A percentile compares a stretch with the other conserved stretches of the same genome.
These are phyloP conservation scores for Boletellus ananas DNA, from an alignment of 768 basidiomycete species.

Conservation along the genomic window DNA sequence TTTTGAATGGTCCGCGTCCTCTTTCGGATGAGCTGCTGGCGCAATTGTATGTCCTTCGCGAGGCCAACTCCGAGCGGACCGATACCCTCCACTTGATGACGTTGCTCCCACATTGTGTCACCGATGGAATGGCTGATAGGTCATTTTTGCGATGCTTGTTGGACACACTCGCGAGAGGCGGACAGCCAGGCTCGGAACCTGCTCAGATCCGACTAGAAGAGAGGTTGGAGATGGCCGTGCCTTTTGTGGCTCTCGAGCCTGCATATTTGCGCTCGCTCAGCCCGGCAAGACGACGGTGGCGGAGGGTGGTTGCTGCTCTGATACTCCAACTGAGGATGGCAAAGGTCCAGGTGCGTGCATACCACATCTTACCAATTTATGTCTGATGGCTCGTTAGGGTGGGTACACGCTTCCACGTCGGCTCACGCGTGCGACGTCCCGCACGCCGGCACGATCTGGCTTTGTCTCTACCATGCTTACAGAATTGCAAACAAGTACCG, in stretches of 20 bases:
- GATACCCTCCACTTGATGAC: slow-evolving; percentile 41
- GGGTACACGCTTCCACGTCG: no score
- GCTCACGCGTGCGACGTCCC: no score
- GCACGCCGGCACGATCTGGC: no score
- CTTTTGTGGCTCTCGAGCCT: slow-evolving; percentile 39
- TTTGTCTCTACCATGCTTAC: no score
- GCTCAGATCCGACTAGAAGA: slow-evolving; percentile 29
- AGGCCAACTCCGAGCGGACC: slow-evolving; percentile 28
- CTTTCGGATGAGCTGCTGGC: slow-evolving; percentile 43
- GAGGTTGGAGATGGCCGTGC: slow-evolving; percentile 39
- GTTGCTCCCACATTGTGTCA: slow-evolving; percentile 45
- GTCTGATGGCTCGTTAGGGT: no score
- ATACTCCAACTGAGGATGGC: slow-evolving; percentile 33
- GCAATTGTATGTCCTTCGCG: slow-evolving; percentile 40
- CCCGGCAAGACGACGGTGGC: slow-evolving; percentile 42
- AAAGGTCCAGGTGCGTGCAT: slow-evolving; percentile 35
- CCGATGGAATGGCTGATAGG: slow-evolving; percentile 45
- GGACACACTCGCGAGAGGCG: slow-evolving; percentile 32
- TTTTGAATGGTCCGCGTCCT: slow-evolving; percentile 33
- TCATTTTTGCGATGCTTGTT: slow-evolving; percentile 45
- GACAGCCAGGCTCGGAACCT: slow-evolving; percentile 1
- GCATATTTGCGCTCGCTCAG: slow-evolving; percentile 25
- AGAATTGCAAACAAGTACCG: no score
- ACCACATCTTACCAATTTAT: no score
- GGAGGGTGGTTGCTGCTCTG: slow-evolving; percentile 38